These are phyloP conservation scores for Pythium vanterpoolii DNA, from an alignment of 352 stramenopile genomes.

Conservation along the genomic window DNA sequence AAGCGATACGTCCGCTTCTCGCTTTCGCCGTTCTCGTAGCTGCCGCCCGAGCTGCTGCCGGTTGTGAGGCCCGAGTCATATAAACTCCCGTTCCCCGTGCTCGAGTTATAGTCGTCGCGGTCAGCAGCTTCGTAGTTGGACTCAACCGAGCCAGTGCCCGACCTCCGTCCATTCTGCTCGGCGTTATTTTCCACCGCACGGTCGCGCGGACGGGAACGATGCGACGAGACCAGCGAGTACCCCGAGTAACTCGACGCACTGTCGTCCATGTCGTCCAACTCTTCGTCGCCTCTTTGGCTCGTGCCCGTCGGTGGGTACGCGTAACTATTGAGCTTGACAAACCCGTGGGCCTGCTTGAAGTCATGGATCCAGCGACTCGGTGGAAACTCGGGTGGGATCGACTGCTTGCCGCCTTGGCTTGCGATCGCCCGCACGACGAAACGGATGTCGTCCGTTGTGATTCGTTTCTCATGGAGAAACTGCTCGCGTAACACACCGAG, in stretches of 20 bases:
- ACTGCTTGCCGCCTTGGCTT: conserved; percentile 33
- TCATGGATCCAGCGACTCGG: conserved; percentile 40
- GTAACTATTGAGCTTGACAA: conserved; percentile 10
- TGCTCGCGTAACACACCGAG: conserved; percentile 49
- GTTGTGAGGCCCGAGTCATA: conserved; percentile 14
- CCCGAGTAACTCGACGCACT: conserved; percentile 26
- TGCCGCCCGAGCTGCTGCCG: conserved; percentile 16
- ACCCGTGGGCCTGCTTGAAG: conserved; percentile 54
- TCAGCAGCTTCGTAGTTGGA: conserved; percentile 19
- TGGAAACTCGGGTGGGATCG: conserved; percentile 46
- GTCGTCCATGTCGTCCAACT: conserved; percentile 24
- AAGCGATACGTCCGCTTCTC: conserved; percentile 36
- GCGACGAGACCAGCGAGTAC: conserved; percentile 22
- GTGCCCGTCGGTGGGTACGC: not conserved
- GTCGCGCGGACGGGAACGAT: conserved; percentile 7
- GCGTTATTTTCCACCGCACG: not conserved
- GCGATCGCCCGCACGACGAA: conserved; percentile 62
- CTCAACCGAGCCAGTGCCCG: conserved; percentile 3
- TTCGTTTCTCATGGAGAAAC: conserved; percentile 40
- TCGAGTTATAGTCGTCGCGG: conserved; percentile 16
- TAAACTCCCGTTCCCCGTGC: not conserved
- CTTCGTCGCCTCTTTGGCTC: not conserved
- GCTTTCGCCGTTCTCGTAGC: conserved; percentile 18
- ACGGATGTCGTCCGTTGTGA: conserved; percentile 45
- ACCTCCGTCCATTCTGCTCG: conserved; percentile 1